Evolutionary conservation across 345 rosid genomes (phyloP), one percentile per base, ranked within the genome.

Genomic region (Rhodamnia argentea): DNA sequence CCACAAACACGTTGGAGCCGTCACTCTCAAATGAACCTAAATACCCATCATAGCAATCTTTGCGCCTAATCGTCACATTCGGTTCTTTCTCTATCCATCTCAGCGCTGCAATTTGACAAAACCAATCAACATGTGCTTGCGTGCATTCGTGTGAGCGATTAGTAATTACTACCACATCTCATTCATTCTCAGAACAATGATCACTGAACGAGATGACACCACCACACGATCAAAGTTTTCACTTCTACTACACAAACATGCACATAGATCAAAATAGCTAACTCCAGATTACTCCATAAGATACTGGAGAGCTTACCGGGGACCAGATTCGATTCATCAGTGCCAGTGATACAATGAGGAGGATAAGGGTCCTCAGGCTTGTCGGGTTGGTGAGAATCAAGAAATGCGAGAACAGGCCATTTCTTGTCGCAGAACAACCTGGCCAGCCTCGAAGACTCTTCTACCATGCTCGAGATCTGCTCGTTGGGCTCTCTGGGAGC

Each of bases 41-140:
- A 58, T 88, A 93, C 52, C 93, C 95, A 85, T 93, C 92, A 86
- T 91, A 88, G 82, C 94, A 93, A 82, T 90, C 93, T 87, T 92
- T 93, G 85, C 91, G 84, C 83, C 92, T 88, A 42, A 93, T 88
- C 6, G 90, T 90, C 12, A 89, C 95, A 55, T 87, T 87, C 32
- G 91, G 83, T 84, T 93, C 92, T 58, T 88, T 84, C 90, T 92
- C 94, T 83, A 92, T 76, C 92, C 92, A 91, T 40, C 88, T 88
- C 29, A 92, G 83, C 55, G 86, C 95, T 93, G 86, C 75, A 86
- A 47, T 84, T 70, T 37, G 81, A 1, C 47, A 37, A 70, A 70
- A 37, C 26, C 4, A 1, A 37, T 70, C 47, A 70, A 37, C 26
- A 70, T 32, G 2, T 18, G 81, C 81, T 37, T 37, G 81, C 26